Conservation (phyloP, 192 early-diverging fungal species). For the Fimicolochytrium jonesii region DNA sequence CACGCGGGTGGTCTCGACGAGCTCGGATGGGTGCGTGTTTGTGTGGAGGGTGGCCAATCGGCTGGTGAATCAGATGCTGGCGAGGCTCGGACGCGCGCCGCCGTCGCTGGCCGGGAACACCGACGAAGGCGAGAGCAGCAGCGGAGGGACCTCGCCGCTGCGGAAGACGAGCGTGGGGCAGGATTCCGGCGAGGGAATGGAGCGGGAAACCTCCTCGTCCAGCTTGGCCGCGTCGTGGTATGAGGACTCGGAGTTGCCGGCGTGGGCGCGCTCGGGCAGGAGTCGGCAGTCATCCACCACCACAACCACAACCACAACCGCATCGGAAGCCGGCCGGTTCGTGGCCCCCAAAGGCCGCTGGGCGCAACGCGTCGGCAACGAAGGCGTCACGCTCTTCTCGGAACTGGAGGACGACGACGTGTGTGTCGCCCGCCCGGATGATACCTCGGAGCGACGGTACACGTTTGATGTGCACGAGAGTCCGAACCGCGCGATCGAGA, state of each 20-base stretch:
- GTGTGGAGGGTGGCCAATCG: constrained; percentile 64
- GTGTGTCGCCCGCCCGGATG: constrained; percentile 25
- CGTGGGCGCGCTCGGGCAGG: constrained; percentile 30
- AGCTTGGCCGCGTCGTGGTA: no score
- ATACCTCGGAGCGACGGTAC: constrained; percentile 28
- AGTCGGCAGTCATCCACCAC: not conserved
- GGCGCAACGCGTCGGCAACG: constrained; percentile 14
- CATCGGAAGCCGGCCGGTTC: constrained; percentile 6
- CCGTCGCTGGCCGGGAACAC: no score
- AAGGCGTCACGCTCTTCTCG: constrained; percentile 36
- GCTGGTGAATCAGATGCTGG: constrained; percentile 24
- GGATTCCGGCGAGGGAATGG: no score
- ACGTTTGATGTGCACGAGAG: constrained; percentile 21
- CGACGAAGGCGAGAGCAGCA: no score
- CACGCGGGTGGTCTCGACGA: constrained; percentile 59
- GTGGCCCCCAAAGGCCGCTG: constrained; percentile 25
- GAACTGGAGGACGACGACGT: constrained; percentile 25
- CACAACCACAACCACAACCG: not conserved
- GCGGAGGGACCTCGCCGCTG: no score
- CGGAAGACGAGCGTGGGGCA: no score
- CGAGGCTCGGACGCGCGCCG: no score
- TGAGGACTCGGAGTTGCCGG: constrained; percentile 30
- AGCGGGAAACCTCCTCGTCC: no score
- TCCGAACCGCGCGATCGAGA: not conserved
- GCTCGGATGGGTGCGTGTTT: constrained; percentile 71